Conservation (phyloP, 139 green algal genomes). For the Chlorella vulgaris region DNA sequence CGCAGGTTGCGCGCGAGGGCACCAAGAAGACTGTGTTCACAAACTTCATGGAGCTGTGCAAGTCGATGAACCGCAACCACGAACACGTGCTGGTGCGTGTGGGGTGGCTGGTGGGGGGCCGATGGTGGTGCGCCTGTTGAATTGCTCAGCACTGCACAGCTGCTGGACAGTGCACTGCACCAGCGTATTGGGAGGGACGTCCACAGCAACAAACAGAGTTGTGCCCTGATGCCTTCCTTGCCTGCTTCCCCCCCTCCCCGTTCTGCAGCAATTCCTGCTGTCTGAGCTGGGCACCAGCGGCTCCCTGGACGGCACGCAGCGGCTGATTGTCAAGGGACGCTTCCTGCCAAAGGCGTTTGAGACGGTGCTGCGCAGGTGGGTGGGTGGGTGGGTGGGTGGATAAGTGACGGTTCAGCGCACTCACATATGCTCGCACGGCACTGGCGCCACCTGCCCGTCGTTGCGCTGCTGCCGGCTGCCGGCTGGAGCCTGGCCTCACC, state of each 20-base stretch:
- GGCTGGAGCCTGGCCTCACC: too few species aligned
- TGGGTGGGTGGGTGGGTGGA: neutral
- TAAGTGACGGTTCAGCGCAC: too few species aligned
- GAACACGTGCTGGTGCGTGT: slow-evolving; percentile 71
- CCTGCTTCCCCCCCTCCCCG: neutral
- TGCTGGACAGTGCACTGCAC: too few species aligned
- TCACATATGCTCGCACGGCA: too few species aligned
- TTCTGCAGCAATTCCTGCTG: slow-evolving; percentile 85
- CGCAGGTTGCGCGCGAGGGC: slow-evolving; percentile 95
- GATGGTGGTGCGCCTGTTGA: neutral
- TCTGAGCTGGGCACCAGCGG: slow-evolving; percentile 92
- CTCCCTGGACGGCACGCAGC: slow-evolving; percentile 89
- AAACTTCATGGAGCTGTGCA: slow-evolving; percentile 99
- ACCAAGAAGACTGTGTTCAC: slow-evolving; percentile 99
- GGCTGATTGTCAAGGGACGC: slow-evolving; percentile 95
- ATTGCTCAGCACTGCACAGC: too few species aligned
- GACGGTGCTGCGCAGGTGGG: slow-evolving; percentile 83
- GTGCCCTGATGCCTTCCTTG: neutral
- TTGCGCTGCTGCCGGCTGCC: too few species aligned
- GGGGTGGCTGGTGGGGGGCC: neutral
- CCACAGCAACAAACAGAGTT: too few species aligned
- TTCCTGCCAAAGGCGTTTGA: slow-evolving; percentile 99
- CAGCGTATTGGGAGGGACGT: too few species aligned
- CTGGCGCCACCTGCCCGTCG: too few species aligned
- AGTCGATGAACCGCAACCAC: slow-evolving; percentile 79